These are phyloP conservation scores for Rhizopus arrhizus DNA, from an alignment of 371 early-diverging fungal genomes.

Conservation along the genomic window DNA sequence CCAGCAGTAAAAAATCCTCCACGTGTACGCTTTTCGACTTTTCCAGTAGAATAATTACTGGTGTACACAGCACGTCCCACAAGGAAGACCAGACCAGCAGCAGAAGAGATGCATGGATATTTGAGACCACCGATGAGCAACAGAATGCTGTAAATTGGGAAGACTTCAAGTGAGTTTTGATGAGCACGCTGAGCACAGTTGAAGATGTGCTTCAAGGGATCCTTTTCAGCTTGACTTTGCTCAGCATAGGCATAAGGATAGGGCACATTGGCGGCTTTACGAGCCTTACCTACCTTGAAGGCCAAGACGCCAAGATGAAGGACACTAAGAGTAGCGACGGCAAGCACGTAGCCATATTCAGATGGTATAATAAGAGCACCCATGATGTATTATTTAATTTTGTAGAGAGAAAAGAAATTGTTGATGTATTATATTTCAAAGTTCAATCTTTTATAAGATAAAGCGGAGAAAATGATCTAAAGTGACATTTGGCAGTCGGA, in stretches of 20 bases:
- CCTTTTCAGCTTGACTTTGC: slow-evolving; percentile 58
- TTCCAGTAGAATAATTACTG: slow-evolving; percentile 58
- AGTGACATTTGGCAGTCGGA: too few species aligned
- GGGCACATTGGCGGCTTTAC: slow-evolving; percentile 63
- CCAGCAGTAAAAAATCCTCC: slow-evolving; percentile 52
- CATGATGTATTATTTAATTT: slow-evolving; percentile 31
- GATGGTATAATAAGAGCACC: slow-evolving; percentile 49
- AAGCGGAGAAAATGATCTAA: too few species aligned
- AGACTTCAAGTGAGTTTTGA: slow-evolving; percentile 51
- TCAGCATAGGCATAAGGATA: slow-evolving; percentile 70
- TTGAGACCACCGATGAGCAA: slow-evolving; percentile 54
- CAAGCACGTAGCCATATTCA: slow-evolving; percentile 66
- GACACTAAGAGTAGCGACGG: slow-evolving; percentile 42
- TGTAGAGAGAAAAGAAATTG: slow-evolving; percentile 6
- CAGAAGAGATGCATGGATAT: slow-evolving; percentile 57
- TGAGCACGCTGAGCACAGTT: slow-evolving; percentile 75
- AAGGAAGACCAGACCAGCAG: slow-evolving; percentile 51
- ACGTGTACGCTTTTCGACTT: slow-evolving; percentile 50
- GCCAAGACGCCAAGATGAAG: slow-evolving; percentile 53
- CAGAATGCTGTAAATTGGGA: slow-evolving; percentile 39
- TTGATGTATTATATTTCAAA: too few species aligned
- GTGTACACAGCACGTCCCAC: slow-evolving; percentile 53
- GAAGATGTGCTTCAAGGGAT: slow-evolving; percentile 61
- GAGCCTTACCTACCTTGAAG: slow-evolving; percentile 55
- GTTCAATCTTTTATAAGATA: too few species aligned